phyloP scores from a whole-genome alignment of 176 grass and related monocot species.

The Carex littledalei region DNA sequence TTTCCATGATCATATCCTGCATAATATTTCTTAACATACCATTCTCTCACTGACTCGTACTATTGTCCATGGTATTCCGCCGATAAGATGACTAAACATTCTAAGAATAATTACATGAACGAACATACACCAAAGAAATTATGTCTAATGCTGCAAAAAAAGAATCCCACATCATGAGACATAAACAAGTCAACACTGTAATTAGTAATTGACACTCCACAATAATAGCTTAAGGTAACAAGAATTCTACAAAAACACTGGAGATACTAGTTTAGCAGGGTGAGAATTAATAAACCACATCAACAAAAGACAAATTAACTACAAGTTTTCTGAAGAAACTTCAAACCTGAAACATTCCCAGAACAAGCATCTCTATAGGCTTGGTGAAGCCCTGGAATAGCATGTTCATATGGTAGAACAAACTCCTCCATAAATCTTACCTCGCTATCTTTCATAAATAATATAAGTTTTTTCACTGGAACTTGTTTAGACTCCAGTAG shows the following conservation, averaged over 20 bases:
- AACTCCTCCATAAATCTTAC: no score
- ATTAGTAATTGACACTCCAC: neutral
- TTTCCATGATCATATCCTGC: neutral
- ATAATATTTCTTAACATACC: neutral
- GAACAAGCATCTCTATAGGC: neutral
- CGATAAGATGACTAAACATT: neutral
- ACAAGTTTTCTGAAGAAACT: neutral
- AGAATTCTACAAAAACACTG: no score
- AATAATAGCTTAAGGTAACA: neutral
- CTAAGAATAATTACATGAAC: neutral
- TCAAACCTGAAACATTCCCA: neutral
- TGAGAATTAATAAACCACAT: neutral
- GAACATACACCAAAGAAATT: neutral
- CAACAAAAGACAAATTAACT: neutral
- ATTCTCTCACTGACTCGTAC: neutral
- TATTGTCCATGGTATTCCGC: neutral
- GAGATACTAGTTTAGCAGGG: neutral
- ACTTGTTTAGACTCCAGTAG: constrained; percentile 28
- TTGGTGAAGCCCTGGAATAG: constrained; percentile 18
- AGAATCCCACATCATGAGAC: neutral
- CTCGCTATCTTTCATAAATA: no score
- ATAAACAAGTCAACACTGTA: neutral
- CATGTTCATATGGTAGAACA: constrained; percentile 4
- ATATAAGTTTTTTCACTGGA: neutral
- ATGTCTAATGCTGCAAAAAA: neutral